Base-by-base conservation (phyloP, 257 asterid genomes). In the Penstemon barbatus region DNA sequence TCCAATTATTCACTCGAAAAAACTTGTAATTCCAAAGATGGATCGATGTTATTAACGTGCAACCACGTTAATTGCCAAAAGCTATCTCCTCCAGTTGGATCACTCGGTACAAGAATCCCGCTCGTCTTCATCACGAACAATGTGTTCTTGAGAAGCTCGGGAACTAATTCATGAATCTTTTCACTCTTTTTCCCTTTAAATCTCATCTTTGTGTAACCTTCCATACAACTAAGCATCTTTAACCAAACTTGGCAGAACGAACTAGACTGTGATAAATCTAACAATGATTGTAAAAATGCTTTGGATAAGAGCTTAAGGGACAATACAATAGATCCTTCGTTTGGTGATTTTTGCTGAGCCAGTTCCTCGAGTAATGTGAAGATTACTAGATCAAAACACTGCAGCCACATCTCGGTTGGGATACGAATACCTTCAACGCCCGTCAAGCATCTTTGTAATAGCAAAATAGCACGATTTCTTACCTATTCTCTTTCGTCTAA, bases 21-120 rank as follows among this genome's bases (percentile, higher is more conserved):
- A 51, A 86, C 86, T 73, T 93, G 94, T 15, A 61, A 69, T 73
- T 86, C 90, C 81, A 90, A 58, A 57, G 92, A 79, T 5, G 97
- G 95, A 50, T 81, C 78, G 33, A 93, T 81, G 55, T 83, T 87
- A 10, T 86, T 78, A 57, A 86, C 90, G 53, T 82, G 94, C 79
- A 79, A 65, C 98, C 98, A 93, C 8, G 97, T 93, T 42, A 82
- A 81, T 57, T 88, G 79, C 97, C 98, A 93, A 64, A 93, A 76
- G 80, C 86, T 86, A 77, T 85, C 92, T 54, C 83, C 90, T 8
- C 79, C 93, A 4, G 70, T 75, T 4, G 87, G 80, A 76, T 83
- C 85, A 13, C 75, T 70, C 0, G 91, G 97, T 15, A 82, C 82
- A 18, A 92, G 96, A 50, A 90, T 74, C 57, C 94, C 85, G 43